These are phyloP conservation scores for Echinosophora koreensis DNA, from an alignment of 306 rosid species.

Conservation along the genomic window DNA sequence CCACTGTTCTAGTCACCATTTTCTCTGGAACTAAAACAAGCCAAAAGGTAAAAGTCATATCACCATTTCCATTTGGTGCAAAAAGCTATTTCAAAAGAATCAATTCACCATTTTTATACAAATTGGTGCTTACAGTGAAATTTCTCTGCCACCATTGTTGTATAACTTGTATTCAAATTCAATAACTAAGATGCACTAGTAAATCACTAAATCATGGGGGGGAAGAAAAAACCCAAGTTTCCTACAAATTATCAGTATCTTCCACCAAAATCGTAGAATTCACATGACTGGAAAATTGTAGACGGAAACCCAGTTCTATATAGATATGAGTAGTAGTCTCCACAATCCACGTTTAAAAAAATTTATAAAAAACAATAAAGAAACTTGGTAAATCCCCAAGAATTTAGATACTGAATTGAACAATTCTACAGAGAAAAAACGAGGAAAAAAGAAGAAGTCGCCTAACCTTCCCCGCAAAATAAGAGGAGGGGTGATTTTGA, in stretches of 20 bases:
- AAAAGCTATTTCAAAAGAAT: not conserved
- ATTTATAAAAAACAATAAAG: not conserved
- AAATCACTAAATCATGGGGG: not conserved
- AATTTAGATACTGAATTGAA: conserved; percentile 32
- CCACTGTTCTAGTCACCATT: conserved; percentile 79
- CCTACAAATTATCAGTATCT: not conserved
- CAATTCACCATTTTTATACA: conserved; percentile 25
- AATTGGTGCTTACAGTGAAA: conserved; percentile 37
- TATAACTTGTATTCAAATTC: conserved; percentile 23
- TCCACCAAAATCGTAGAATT: not conserved
- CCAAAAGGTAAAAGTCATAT: conserved; percentile 26
- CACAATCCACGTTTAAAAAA: conserved; percentile 7
- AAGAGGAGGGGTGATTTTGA: conserved; percentile 33
- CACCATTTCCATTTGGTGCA: not conserved
- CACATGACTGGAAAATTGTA: not conserved
- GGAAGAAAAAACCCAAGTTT: not conserved
- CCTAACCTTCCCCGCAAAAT: conserved; percentile 35
- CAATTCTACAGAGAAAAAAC: conserved; percentile 17
- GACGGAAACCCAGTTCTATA: not conserved
- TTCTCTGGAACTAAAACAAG: conserved; percentile 50
- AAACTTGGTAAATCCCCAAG: conserved; percentile 11
- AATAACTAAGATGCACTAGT: not conserved
- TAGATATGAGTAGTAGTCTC: not conserved
- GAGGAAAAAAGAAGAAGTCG: not conserved
- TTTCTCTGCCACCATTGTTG: conserved; percentile 52